Percentiles rank a stretch among this genome's conserved stretches.
phyloP scores from a whole-genome alignment of 345 rosid species.

The Sonneratia caseolaris region DNA sequence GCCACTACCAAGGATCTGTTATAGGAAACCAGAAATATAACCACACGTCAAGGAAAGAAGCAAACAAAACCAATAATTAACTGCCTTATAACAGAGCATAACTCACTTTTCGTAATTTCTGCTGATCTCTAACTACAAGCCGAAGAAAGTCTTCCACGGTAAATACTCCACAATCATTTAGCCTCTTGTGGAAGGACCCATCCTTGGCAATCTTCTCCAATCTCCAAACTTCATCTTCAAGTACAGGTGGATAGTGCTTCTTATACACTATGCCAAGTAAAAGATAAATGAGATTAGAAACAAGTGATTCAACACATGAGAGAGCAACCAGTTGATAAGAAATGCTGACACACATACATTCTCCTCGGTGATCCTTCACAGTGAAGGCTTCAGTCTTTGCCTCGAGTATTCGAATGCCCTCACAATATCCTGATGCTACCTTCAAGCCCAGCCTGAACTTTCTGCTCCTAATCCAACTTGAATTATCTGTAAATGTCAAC shows the following conservation, averaged over 20 bases:
- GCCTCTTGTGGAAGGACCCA: slow-evolving; percentile 94
- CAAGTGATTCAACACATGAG: background rate
- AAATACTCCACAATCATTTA: slow-evolving; percentile 32
- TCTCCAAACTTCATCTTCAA: slow-evolving; percentile 91
- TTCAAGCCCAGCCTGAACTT: slow-evolving; percentile 90
- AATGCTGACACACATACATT: slow-evolving; percentile 36
- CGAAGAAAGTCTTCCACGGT: slow-evolving; percentile 81
- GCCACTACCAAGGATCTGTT: slow-evolving; percentile 92
- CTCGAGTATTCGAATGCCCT: slow-evolving; percentile 76
- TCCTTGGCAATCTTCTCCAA: slow-evolving; percentile 98
- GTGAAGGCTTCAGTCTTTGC: slow-evolving; percentile 97
- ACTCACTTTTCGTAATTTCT: slow-evolving; percentile 72
- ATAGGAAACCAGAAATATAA: slow-evolving; percentile 12
- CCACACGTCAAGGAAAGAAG: background rate
- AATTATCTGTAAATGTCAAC: slow-evolving; percentile 84
- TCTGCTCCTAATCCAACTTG: slow-evolving; percentile 97
- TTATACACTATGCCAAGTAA: slow-evolving; percentile 65
- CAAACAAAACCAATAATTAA: slow-evolving; percentile 6
- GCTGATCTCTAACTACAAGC: slow-evolving; percentile 59
- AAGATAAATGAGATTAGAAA: slow-evolving; percentile 5
- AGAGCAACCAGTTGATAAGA: background rate
- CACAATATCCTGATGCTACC: slow-evolving; percentile 65
- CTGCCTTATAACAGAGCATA: slow-evolving; percentile 9
- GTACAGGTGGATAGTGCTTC: slow-evolving; percentile 93
- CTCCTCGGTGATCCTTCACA: slow-evolving; percentile 97